phyloP scores from a whole-genome alignment of 2,329 filamentous ascomycete genomes.

The Exophiala phaeomuriformis region DNA sequence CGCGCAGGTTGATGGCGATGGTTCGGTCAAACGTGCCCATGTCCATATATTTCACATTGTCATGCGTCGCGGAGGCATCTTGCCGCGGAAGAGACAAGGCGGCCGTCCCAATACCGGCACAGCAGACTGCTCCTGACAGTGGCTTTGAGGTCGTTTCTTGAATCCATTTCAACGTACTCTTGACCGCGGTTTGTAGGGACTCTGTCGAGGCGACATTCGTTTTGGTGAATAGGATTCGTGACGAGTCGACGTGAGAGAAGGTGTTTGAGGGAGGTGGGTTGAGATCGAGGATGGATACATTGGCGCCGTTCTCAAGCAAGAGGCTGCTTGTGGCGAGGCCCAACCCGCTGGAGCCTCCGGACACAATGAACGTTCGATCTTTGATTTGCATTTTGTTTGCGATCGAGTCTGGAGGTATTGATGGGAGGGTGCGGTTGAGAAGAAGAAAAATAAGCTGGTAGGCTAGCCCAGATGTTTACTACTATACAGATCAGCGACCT shows the following conservation, averaged over 20 bases:
- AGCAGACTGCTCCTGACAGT: conserved; percentile 24
- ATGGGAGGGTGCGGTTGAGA: no score
- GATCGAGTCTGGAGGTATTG: no score
- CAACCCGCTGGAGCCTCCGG: conserved; percentile 23
- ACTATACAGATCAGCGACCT: no score
- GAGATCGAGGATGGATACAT: conserved; percentile 28
- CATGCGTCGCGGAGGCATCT: conserved; percentile 15
- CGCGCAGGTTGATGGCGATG: conserved; percentile 38
- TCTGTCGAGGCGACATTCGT: conserved; percentile 28
- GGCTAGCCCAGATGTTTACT: no score
- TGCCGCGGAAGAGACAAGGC: conserved; percentile 23
- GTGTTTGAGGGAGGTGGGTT: conserved; percentile 23
- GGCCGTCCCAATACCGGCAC: conserved; percentile 25
- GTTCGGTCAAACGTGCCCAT: conserved; percentile 52
- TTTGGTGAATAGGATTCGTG: conserved; percentile 27
- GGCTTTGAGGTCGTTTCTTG: conserved; percentile 19
- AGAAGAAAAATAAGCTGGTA: no score
- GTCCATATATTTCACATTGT: conserved; percentile 37
- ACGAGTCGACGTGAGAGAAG: conserved; percentile 9
- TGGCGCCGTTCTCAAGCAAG: conserved; percentile 24
- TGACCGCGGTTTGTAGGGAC: conserved; percentile 22
- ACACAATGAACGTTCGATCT: conserved; percentile 25
- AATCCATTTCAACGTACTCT: conserved; percentile 24
- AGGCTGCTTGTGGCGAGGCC: conserved; percentile 25
- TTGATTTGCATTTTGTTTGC: conserved; percentile 22